A percentile compares a stretch with the other conserved stretches of the same genome.
Conservation (phyloP, 352 stramenopile species). For the Pythium monospermum region DNA sequence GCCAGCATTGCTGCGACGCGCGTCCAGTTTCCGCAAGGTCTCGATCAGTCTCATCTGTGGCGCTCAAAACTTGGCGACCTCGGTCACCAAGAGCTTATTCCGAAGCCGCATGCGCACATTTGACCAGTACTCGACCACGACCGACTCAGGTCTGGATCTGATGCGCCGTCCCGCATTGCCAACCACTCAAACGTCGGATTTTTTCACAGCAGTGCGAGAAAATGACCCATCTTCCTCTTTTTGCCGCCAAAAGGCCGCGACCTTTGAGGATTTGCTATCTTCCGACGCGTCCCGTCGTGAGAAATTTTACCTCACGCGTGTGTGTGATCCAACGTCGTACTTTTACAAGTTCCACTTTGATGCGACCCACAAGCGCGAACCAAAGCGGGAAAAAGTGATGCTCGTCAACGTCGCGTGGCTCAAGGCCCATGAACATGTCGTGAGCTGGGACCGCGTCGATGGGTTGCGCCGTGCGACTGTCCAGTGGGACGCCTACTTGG, state of each 20-base stretch:
- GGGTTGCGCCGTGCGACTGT: constrained; percentile 68
- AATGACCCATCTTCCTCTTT: constrained; percentile 83
- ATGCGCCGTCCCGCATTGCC: constrained; percentile 50
- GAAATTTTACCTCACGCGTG: constrained; percentile 81
- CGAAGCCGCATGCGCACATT: constrained; percentile 62
- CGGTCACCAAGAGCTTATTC: constrained; percentile 69
- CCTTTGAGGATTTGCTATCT: constrained; percentile 76
- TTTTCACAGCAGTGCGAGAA: constrained; percentile 77
- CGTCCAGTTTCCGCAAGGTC: constrained; percentile 49
- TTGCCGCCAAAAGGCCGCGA: constrained; percentile 62
- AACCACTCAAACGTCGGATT: constrained; percentile 45
- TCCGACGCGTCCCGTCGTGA: constrained; percentile 49
- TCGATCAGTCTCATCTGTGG: constrained; percentile 74
- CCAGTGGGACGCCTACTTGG: constrained; percentile 77
- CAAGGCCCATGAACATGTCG: constrained; percentile 80
- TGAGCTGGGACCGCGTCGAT: constrained; percentile 83
- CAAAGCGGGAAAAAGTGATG: constrained; percentile 54
- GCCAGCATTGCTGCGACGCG: neutral
- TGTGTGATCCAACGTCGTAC: constrained; percentile 85
- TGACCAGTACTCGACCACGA: constrained; percentile 33
- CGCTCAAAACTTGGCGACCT: constrained; percentile 67
- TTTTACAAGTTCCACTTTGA: constrained; percentile 90
- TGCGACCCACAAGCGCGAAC: constrained; percentile 52
- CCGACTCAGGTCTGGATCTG: constrained; percentile 61
- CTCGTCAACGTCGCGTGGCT: constrained; percentile 65